Conservation (phyloP, 768 basidiomycete species). For the Macrolepiota albuminosa region DNA sequence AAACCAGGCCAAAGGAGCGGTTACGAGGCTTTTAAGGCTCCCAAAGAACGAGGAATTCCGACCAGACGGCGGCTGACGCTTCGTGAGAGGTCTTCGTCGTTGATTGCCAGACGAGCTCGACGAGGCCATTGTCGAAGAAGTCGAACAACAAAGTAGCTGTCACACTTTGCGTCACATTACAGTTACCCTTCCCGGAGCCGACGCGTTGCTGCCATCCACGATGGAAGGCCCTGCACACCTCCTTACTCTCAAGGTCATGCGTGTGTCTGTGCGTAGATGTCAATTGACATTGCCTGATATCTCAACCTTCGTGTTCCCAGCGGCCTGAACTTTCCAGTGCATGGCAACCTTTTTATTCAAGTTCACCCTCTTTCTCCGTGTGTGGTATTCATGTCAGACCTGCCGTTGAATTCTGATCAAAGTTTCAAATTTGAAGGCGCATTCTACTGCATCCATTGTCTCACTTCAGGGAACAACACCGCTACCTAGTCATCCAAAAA, state of each 20-base stretch:
- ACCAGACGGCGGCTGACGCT: constrained; percentile 38
- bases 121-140: constrained; percentile 31
- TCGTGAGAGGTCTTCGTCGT: constrained; percentile 22
- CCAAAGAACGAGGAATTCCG: constrained; percentile 57
- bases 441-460: constrained; percentile 71
- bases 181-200: background rate
- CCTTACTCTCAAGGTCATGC: constrained; percentile 82
- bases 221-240: constrained; percentile 61
- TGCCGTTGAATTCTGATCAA: background rate
- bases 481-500: constrained; percentile 74
- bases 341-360: constrained; percentile 88
- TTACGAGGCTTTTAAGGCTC: constrained; percentile 61
- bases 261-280: constrained; percentile 66
- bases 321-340: constrained; percentile 68
- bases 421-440: constrained; percentile 33
- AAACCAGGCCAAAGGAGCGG: constrained; percentile 59
- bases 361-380: constrained; percentile 73
- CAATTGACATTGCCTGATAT: constrained; percentile 1
- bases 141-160: constrained; percentile 23
- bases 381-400: constrained; percentile 12
- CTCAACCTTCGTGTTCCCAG: constrained; percentile 29
- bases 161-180: constrained; percentile 14
- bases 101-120: constrained; percentile 26
- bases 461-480: constrained; percentile 73
- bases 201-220: constrained; percentile 1